Evolutionary conservation across 768 basidiomycete genomes (phyloP), one percentile per base, ranked within the genome.

Genomic region (Pleurotus djamor): DNA sequence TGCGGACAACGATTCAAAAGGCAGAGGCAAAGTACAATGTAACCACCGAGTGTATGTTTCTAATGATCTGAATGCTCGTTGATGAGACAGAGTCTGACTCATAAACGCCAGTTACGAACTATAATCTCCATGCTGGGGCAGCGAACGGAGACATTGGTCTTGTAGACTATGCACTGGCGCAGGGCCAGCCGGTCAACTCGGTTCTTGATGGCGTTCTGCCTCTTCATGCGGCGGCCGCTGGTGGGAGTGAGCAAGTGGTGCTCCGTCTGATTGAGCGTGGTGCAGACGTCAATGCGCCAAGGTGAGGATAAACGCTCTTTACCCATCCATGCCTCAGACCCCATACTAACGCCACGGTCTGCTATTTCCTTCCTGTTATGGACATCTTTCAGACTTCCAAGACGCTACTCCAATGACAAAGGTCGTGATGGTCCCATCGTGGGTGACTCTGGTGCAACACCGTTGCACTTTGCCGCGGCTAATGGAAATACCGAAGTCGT

Each of bases 161-260:
- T 61, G 95, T 94, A 60, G 88, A 90, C 70, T 97, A 94, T 71
- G 97, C 97, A 2, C 81, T 99, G 21, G 85, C 87, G 2, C 89
- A 96, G 66, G 96, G 96, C 6, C 97, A 98, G 67, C 96, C 97
- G 8, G 87, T 96, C 72, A 98, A 99, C 72, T 92, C 94, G 4
- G 93, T 97, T 35, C 83, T 98, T 56, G 93, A 96, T 69, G 97
- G 97, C 37, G 91, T 99, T 3, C 86, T 97, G n/a, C 96, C 97
- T 3, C 81, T 99, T 7, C 97, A 99, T 69, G 96, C 94, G 3
- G 97, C 96, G 2, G 92, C 87, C 65, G 91, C 94, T 0, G 93
- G 93, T 21, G 97, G 97, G 1, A 92, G 86, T 68, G 92, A 91
- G 58, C 83, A 87, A 59, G 91, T 98, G 47, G 94, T 98, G 43